phyloP scores from a whole-genome alignment of 1,139 yeast species.

The Eremothecium gossypii region DNA sequence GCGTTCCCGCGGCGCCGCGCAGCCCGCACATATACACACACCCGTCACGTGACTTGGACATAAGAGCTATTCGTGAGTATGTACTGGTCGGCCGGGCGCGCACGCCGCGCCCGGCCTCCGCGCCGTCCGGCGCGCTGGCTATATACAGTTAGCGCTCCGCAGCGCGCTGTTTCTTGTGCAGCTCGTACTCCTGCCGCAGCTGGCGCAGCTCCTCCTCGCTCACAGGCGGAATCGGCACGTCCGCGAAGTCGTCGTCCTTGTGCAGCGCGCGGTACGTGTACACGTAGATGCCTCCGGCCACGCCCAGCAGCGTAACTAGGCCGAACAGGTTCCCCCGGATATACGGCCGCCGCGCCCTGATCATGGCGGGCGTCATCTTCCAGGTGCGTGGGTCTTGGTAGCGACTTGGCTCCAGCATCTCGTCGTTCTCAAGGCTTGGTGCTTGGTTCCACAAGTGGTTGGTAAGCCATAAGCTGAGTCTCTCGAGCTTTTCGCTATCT shows the following conservation, averaged over 20 bases:
- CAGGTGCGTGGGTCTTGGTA: conserved; percentile 73
- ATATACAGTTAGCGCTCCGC: neutral
- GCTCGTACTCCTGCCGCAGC: conserved; percentile 55
- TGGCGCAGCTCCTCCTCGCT: conserved; percentile 65
- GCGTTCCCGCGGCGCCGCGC: no score
- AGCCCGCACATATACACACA: no score
- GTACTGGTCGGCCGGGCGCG: no score
- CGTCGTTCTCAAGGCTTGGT: neutral
- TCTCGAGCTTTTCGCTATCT: no score
- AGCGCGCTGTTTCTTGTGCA: conserved; percentile 34
- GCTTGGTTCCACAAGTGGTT: no score
- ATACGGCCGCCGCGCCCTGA: conserved; percentile 80
- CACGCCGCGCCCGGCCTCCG: no score
- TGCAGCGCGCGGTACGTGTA: conserved; percentile 68
- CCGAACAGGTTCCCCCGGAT: conserved; percentile 66
- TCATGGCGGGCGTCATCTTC: conserved; percentile 89
- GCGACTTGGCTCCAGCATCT: conserved; percentile 31
- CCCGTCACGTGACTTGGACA: no score
- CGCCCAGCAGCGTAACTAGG: conserved; percentile 46
- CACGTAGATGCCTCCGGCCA: conserved; percentile 60
- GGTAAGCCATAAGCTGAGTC: no score
- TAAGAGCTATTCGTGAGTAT: no score
- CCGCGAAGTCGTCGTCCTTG: conserved; percentile 69
- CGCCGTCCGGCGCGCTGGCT: no score
- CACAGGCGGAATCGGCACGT: conserved; percentile 89